A percentile compares a stretch with the other conserved stretches of the same genome.
These are phyloP conservation scores for Mycena indigotica DNA, from an alignment of 768 basidiomycete species.

Conservation along the genomic window DNA sequence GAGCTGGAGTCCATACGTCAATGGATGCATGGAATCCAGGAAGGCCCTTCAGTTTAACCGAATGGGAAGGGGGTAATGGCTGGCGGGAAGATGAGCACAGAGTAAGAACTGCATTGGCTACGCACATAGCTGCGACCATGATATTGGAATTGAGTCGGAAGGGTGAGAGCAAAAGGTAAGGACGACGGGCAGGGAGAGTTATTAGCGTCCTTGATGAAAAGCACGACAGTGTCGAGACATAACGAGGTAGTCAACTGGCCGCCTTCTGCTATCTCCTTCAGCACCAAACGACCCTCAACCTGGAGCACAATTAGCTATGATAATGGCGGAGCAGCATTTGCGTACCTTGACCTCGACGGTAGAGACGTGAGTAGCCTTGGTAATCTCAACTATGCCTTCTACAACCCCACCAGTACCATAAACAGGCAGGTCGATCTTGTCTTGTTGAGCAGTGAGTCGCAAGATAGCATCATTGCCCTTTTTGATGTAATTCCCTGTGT, in stretches of 20 bases:
- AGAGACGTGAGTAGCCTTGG: conserved; percentile 55
- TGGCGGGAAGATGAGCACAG: too few relatives aligned
- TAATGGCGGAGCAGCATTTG: too few relatives aligned
- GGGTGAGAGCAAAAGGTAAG: conserved; percentile 54
- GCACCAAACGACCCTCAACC: conserved; percentile 59
- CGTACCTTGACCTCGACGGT: conserved; percentile 70
- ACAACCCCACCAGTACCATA: conserved; percentile 56
- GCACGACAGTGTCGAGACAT: conserved; percentile 50
- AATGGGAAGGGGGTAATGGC: conserved; percentile 72
- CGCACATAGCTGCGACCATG: conserved; percentile 63
- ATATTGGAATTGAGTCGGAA: conserved; percentile 61
- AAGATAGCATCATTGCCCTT: conserved; percentile 56
- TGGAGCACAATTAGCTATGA: too few relatives aligned
- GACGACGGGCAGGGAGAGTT: conserved; percentile 51
- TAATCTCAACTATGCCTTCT: conserved; percentile 57
- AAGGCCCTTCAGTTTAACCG: conserved; percentile 66
- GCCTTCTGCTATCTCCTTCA: conserved; percentile 70
- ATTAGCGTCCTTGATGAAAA: conserved; percentile 58
- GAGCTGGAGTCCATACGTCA: conserved; percentile 38
- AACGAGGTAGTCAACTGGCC: conserved; percentile 56
- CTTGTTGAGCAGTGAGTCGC: conserved; percentile 54
- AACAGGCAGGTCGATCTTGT: conserved; percentile 52
- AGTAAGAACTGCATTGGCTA: conserved; percentile 15
- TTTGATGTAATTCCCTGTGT: conserved; percentile 57
- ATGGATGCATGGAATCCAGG: conserved; percentile 73